Conservation (phyloP, 495 filamentous ascomycete genomes). For the Aspergillus nidulans region DNA sequence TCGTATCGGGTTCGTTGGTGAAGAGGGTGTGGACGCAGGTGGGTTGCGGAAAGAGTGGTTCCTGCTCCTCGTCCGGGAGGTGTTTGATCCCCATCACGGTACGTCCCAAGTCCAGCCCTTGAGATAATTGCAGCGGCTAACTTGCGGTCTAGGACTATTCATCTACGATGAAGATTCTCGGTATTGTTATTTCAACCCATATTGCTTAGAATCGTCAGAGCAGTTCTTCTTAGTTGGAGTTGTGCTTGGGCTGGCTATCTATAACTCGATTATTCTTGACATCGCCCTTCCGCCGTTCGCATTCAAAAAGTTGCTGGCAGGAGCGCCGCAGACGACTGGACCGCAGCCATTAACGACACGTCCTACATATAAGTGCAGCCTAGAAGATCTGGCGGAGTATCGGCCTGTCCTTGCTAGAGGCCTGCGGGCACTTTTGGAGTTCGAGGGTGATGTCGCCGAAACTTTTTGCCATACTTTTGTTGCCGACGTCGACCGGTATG, state of each 20-base stretch:
- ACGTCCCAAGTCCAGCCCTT: slow-evolving; percentile 28
- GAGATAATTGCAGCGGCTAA: slow-evolving; percentile 12
- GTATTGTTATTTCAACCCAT: slow-evolving; percentile 93
- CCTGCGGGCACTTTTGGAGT: slow-evolving; percentile 72
- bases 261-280: slow-evolving; percentile 94
- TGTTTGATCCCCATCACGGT: slow-evolving; percentile 92
- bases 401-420: slow-evolving; percentile 74
- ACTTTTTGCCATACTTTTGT: slow-evolving; percentile 85
- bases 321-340: slow-evolving; percentile 54
- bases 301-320: slow-evolving; percentile 80
- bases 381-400: slow-evolving; percentile 84
- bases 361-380: slow-evolving; percentile 61
- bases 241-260: slow-evolving; percentile 85
- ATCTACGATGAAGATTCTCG: slow-evolving; percentile 91
- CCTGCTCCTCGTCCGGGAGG: slow-evolving; percentile 79
- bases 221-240: slow-evolving; percentile 92
- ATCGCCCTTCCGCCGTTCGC: slow-evolving; percentile 88
- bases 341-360: slow-evolving; percentile 52
- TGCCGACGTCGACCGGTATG: slow-evolving; percentile 73
- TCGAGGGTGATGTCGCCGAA: slow-evolving; percentile 77
- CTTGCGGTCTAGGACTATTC: slow-evolving; percentile 63
- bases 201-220: slow-evolving; percentile 87
- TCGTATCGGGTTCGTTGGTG: slow-evolving; percentile 79
- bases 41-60: slow-evolving; percentile 97
- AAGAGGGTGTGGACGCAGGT: slow-evolving; percentile 90